phyloP scores from a whole-genome alignment of 306 rosid species.

The Lablab purpureus region DNA sequence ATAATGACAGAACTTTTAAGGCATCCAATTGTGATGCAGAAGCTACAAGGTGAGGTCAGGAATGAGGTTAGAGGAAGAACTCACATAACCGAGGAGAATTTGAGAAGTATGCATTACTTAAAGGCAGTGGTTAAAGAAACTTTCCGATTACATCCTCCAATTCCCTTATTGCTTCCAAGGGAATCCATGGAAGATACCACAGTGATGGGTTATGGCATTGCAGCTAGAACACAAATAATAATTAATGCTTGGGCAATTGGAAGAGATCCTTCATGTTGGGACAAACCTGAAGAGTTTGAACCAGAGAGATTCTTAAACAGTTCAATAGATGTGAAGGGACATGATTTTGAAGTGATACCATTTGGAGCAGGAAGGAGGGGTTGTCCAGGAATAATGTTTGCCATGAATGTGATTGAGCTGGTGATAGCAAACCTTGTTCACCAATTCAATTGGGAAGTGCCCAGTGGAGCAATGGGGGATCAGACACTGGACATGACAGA shows the following conservation, averaged over 20 bases:
- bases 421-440: slow-evolving; percentile 27
- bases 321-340: slow-evolving; percentile 37
- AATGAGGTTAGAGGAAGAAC: background rate
- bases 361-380: background rate
- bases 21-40: slow-evolving; percentile 29
- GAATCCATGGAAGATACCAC: slow-evolving; percentile 33
- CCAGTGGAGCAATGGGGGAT: background rate
- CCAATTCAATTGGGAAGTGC: slow-evolving; percentile 40
- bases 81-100: slow-evolving; percentile 8
- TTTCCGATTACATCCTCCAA: slow-evolving; percentile 13
- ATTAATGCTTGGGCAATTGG: slow-evolving; percentile 39
- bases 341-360: slow-evolving; percentile 36
- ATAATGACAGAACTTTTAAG: slow-evolving; percentile 2
- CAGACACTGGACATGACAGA: slow-evolving; percentile 12
- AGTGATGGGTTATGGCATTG: slow-evolving; percentile 1
- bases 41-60: slow-evolving; percentile 28
- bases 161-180: slow-evolving; percentile 28
- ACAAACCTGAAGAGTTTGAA: slow-evolving; percentile 9
- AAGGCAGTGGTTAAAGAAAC: slow-evolving; percentile 39
- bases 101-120: background rate
- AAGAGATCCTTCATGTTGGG: background rate
- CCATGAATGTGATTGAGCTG: background rate
- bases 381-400: background rate
- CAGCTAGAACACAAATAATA: background rate
- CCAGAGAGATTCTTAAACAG: slow-evolving; percentile 37